Evolutionary conservation across 116 monocot genomes (phyloP), one percentile per base, ranked within the genome.

Genomic region (Cymodocea nodosa): DNA sequence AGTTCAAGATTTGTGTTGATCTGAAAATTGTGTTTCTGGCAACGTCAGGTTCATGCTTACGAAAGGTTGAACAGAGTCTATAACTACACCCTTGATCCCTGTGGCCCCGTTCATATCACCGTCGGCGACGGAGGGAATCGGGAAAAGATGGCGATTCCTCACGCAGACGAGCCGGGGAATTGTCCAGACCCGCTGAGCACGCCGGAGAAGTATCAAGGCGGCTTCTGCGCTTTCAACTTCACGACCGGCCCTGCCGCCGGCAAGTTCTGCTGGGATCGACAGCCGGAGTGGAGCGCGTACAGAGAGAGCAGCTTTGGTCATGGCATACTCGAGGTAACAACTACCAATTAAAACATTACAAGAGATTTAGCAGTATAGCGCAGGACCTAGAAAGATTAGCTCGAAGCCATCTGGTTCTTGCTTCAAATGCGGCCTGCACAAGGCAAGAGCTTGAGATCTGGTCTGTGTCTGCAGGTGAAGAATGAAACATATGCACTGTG

Each of bases 261-360:
- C 14, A 80, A 83, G 59, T 94, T 89, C 69, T 94, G 89, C 72
- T 89, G 89, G 89, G 84, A 86, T 12, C 80, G 71, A 36, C 89
- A 94, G 56, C 90, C 94, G 20, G 82, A 89, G 8, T 89, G 82
- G 52, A 94, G 89, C 49, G 89, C 94, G 1, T 94, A 94, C 51
- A 68, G 94, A 67, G 89, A 94, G 67, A 89, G 87, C 37, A 94
- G 94, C 82, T 94, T 89, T 39, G 94, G 94, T 13, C 94, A 94
- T 70, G 94, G 94, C 18, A 85, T 94, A 52, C 65, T 94, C 25
- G 89, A 94, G 89, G 93, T 86, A 75, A n/a, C n/a, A n/a, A n/a
- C n/a, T n/a, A n/a, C n/a, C n/a, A n/a, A n/a, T n/a, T n/a, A n/a
- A n/a, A n/a, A n/a, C n/a, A n/a, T n/a, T n/a, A n/a, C n/a, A n/a